Evolutionary conservation across 208 protist genomes (phyloP), one percentile per base, ranked within the genome.

Genomic region (Tritrichomonas foetus): DNA sequence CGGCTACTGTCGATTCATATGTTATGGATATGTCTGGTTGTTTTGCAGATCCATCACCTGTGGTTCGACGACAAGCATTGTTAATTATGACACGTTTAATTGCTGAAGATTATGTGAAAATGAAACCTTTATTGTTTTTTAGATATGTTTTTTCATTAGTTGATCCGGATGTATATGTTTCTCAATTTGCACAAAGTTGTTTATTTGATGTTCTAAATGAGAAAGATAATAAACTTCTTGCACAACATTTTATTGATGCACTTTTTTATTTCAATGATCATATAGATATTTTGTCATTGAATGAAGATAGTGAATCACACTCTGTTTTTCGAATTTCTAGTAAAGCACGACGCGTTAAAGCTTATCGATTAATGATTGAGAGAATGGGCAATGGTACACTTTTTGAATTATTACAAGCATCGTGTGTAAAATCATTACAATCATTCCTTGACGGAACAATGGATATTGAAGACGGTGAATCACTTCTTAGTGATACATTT

Each of bases 1-100:
- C 74, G 8, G 36, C n/a, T 53, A 84, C 74, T 84, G 74, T 84
- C 13, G 74, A 84, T 53, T n/a, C 74, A n/a, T 84, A 84, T 84
- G 44, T 84, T 44, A 33, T 47, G 41, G 44, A 84, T 30, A 84
- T 84, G 74, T 47, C 74, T n/a, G 14, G 5, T 33, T 84, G 74
- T 53, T 84, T 84, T 44, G 74, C 36, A 39, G 74, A 84, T 25
- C 20, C 49, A 53, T 84, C 27, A 39, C 11, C 74, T 33, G n/a
- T 84, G 49, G 74, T 84, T 53, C 27, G 74, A 13, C 74, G 74
- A 3, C 74, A 84, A 84, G 33, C 74, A 16, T 84, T 84, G 30
- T 53, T 84, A 53, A 84, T 84, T n/a, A 39, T 84, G 74, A 84
- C 74, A 53, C 33, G 74, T 11, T 53, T 84, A 53, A 84, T 84